A percentile compares a stretch with the other conserved stretches of the same genome.
These are phyloP conservation scores for Hemisphaericaspora subhashii DNA, from an alignment of 1,139 yeast genomes.

Conservation along the genomic window DNA sequence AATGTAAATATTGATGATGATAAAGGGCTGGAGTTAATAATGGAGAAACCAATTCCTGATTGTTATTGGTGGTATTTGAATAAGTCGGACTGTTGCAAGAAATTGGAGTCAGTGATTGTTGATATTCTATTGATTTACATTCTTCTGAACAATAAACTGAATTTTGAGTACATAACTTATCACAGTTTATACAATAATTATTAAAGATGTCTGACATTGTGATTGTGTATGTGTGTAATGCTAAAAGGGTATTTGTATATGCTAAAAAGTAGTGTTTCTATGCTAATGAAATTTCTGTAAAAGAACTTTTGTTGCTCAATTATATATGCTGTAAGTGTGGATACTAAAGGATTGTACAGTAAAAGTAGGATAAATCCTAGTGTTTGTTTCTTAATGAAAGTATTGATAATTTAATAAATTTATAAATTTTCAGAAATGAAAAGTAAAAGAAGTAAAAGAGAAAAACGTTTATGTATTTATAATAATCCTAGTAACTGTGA, in stretches of 20 bases:
- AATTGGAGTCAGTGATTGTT: conserved; percentile 12
- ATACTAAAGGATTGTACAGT: too few relatives aligned
- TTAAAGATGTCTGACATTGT: conserved; percentile 48
- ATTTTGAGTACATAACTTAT: conserved; percentile 52
- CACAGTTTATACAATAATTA: conserved; percentile 68
- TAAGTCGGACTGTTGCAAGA: conserved; percentile 2
- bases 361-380: too few relatives aligned
- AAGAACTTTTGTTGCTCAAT: too few relatives aligned
- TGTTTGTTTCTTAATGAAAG: too few relatives aligned
- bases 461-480: too few relatives aligned
- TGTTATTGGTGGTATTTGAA: conserved; percentile 2
- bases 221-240: conserved; percentile 1
- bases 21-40: conserved; percentile 37
- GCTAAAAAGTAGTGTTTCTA: not conserved
- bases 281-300: too few relatives aligned
- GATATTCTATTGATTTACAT: conserved; percentile 49
- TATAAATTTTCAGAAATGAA: too few relatives aligned
- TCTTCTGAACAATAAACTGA: conserved; percentile 61
- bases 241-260: not conserved
- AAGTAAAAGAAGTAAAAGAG: too few relatives aligned
- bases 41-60: conserved; percentile 31
- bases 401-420: too few relatives aligned
- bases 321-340: too few relatives aligned
- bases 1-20: conserved; percentile 26
- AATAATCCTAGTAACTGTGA: not conserved